Base-by-base conservation (phyloP, 352 stramenopile species). In the Globisporangium barbulae region DNA sequence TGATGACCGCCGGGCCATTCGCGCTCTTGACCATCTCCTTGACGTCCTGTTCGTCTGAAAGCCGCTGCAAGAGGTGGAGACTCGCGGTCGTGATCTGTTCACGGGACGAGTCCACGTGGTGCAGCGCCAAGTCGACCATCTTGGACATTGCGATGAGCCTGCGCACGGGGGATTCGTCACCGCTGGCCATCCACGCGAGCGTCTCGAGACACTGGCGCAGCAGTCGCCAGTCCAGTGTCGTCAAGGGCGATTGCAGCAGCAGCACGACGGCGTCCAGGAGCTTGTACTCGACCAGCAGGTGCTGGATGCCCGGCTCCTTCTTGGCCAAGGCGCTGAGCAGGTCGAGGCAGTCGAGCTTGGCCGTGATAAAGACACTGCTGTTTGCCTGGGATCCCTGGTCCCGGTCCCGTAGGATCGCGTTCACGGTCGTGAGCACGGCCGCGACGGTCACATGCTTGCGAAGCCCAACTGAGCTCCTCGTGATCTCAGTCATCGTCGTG, bases 1-100 rank as follows among this genome's bases (percentile, higher is more conserved):
- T 88, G 21, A 91, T 70, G 12, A 82, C 55, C 0, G 70, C 54
- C 3, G 65, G 61, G 1, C 78, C 79, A 21, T 72, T 75, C 6
- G 59, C 59, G 1, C 58, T 41, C 33, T 77, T 73, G 0, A 86
- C 70, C 64, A 83, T 72, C 13, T 63, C 65, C 31, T 86, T 73
- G 13, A 83, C 72, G 39, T 70, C 69, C 12, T 76, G 58, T 48
- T 76, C 71, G 28, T 65, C 63, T 0, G 76, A 75, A 5, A 91
- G 55, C 25, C 77, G 70, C 39, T 91, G 79, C 0, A 91, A 67
- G 2, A 91, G 33, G 48, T 89, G 79, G 0, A 90, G 66, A 71
- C 78, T 83, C 2, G 75, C 71, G 31, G 68, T 64, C 9, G 70
- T 69, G 7, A 89, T 65, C 6, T 59, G 44, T 12, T 74, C 68